Percentiles rank a stretch among this genome's conserved stretches.
Conservation (phyloP, 331 rosid species). For the Quercus lobata region DNA sequence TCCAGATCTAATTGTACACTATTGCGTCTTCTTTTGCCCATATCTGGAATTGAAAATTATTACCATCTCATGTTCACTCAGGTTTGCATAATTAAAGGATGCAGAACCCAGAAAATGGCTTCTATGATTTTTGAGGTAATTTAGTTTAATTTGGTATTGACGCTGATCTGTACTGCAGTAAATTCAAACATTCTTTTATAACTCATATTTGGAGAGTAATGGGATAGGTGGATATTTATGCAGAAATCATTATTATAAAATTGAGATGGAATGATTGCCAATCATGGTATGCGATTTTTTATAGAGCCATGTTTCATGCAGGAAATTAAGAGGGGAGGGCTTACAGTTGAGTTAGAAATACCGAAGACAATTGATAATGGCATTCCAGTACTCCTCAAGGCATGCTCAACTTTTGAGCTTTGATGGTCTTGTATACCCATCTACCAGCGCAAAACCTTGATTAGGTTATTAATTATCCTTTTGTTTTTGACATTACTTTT, state of each 20-base stretch:
- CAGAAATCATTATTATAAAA: no score
- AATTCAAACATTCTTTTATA: neutral
- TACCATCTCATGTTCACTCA: neutral
- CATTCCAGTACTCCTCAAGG: no score
- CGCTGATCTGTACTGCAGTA: neutral
- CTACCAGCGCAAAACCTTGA: no score
- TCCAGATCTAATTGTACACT: neutral
- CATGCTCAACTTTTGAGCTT: no score
- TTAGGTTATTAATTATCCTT: no score
- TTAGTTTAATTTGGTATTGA: neutral
- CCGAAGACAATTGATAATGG: slow-evolving; percentile 15
- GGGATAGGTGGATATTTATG: no score
- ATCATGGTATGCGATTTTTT: neutral
- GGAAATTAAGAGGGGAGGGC: slow-evolving; percentile 46
- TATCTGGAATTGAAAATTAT: neutral
- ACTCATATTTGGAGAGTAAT: neutral
- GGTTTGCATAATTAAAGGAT: slow-evolving; percentile 46
- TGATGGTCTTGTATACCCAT: no score
- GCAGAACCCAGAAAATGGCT: slow-evolving; percentile 53
- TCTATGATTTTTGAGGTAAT: slow-evolving; percentile 43
- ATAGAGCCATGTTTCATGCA: neutral
- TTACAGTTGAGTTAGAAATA: slow-evolving; percentile 48
- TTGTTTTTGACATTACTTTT: no score
- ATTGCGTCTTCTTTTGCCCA: neutral
- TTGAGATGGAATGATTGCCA: no score